Evolutionary conservation across 2,329 filamentous ascomycete genomes (phyloP).

Genomic region (Hypoxylon sp.): DNA sequence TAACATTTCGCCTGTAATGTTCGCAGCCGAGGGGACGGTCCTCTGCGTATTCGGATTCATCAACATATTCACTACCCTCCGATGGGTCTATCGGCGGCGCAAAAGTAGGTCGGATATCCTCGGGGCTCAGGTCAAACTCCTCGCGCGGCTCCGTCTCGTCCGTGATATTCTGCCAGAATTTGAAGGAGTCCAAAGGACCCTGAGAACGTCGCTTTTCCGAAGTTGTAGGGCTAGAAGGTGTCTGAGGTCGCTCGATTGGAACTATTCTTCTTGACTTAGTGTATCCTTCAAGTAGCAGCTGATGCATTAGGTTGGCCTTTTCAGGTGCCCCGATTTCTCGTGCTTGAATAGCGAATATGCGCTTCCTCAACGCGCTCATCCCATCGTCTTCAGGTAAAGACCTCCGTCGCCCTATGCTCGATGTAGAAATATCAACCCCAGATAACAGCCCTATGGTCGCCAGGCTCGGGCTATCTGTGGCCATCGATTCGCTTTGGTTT

Average conservation of each 20-base stretch:
- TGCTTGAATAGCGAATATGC: conserved; percentile 76
- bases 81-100: conserved; percentile 64
- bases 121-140: conserved; percentile 64
- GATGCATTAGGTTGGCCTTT: conserved; percentile 79
- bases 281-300: conserved; percentile 77
- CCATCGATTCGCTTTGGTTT: conserved; percentile 26
- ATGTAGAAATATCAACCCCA: conserved; percentile 6
- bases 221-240: conserved; percentile 54
- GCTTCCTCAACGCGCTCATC: conserved; percentile 73
- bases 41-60: conserved; percentile 52
- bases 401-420: conserved; percentile 33
- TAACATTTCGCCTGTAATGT: conserved; percentile 96
- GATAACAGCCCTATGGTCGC: conserved; percentile 25
- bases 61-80: conserved; percentile 57
- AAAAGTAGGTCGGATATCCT: conserved; percentile 76
- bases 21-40: conserved; percentile 78
- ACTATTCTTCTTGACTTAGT: conserved; percentile 55
- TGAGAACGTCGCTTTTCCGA: conserved; percentile 58
- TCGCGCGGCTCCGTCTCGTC: conserved; percentile 55
- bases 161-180: conserved; percentile 67
- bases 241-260: conserved; percentile 49
- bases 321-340: conserved; percentile 68
- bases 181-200: conserved; percentile 65
- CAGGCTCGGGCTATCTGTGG: conserved; percentile 30
- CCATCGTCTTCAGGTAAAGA: conserved; percentile 81